These are phyloP conservation scores for Stemphylium beticola DNA, from an alignment of 2,329 filamentous ascomycete species.

Conservation along the genomic window DNA sequence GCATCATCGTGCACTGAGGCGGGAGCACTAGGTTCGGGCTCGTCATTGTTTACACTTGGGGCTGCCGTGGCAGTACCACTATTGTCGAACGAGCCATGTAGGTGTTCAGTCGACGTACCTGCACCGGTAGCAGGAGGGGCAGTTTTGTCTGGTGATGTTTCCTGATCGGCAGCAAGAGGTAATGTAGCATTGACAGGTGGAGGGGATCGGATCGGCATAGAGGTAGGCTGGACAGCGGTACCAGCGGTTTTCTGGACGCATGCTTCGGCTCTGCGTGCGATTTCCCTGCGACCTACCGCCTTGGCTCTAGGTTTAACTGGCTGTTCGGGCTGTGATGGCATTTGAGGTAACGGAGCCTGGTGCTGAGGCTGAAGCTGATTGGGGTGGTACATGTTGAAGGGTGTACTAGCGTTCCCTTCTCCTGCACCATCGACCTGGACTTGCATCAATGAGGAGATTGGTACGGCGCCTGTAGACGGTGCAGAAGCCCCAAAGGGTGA, in stretches of 20 bases:
- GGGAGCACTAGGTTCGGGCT: constrained; percentile 58
- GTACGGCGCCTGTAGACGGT: constrained; percentile 25
- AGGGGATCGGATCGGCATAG: constrained; percentile 46
- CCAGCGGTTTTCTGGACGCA: constrained; percentile 54
- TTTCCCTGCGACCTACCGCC: constrained; percentile 65
- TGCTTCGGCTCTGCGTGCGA: constrained; percentile 64
- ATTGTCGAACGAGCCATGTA: constrained; percentile 25
- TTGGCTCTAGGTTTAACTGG: constrained; percentile 54
- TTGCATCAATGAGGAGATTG: constrained; percentile 42
- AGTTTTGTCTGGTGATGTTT: constrained; percentile 29
- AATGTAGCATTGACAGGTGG: constrained; percentile 24
- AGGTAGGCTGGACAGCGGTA: constrained; percentile 34
- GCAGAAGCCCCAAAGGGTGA: constrained; percentile 3
- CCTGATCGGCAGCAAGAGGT: constrained; percentile 14
- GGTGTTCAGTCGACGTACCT: constrained; percentile 18
- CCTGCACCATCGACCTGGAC: constrained; percentile 39
- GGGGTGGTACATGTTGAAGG: constrained; percentile 37
- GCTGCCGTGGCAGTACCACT: constrained; percentile 51
- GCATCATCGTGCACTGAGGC: constrained; percentile 62
- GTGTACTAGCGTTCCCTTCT: constrained; percentile 22
- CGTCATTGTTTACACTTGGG: constrained; percentile 38
- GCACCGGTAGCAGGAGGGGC: constrained; percentile 2
- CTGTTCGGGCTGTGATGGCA: constrained; percentile 26
- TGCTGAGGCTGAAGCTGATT: constrained; percentile 30
- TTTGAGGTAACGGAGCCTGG: constrained; percentile 20